Base-by-base conservation (phyloP, 1,139 yeast species). In the Sugiyamaella grinbergsii region DNA sequence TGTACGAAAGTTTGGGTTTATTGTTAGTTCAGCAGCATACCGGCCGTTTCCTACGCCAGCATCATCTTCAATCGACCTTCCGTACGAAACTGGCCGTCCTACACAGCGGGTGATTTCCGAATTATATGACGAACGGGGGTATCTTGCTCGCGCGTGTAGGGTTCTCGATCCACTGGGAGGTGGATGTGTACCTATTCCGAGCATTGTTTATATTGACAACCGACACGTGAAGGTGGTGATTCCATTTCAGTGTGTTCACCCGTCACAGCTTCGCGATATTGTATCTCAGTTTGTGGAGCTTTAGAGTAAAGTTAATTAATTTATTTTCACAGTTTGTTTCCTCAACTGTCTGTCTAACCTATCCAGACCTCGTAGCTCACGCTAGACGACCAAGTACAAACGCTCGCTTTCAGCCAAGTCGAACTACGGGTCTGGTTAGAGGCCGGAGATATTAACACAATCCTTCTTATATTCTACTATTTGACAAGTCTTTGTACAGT, bases 141-240 rank as follows among this genome's bases (percentile, higher is more conserved):
- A 49, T 18, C 50, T 60, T 5, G 63, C 62, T 4, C 42, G 45
- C 29, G 56, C 54, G 34, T 52, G 60, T 39, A 53, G 63, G 6
- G 62, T 57, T 4, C 47, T 60, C 23, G 59, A 59, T 45, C 63
- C 63, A 1, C 42, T 58, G 8, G 63, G 62, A n/a, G 62, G 62
- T 5, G 63, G 63, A 4, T 24, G 54, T 5, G 49, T 42, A 19
- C 57, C 62, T 1, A 13, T 59, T 13, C 53, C 50, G 6, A 38
- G 49, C 22, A 47, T 50, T 16, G 51, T 47, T 3, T 34, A 38
- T 15, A 31, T 50, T 15, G 39, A 47, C 16, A 32, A 47, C 8
- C 38, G 47, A 15, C 31, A 20, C 13, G 48, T 50, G 11, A 28
- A 33, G 20, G 44, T 22, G 8, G 40, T 46, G 1, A 24, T 50